Conservation (phyloP, 257 asterid species). For the Handroanthus guayacan region DNA sequence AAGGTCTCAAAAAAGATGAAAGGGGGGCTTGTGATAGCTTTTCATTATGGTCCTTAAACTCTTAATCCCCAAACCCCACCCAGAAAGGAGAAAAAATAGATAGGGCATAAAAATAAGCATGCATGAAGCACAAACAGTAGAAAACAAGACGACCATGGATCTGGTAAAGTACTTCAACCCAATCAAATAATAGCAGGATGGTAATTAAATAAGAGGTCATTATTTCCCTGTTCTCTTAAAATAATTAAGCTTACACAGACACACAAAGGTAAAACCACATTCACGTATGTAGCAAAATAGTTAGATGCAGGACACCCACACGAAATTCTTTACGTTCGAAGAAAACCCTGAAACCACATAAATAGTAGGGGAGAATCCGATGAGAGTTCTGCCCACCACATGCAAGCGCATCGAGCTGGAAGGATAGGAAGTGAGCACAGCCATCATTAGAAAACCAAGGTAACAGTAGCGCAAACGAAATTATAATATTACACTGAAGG, state of each 20-base stretch:
- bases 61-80: not conserved
- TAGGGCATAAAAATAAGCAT: not conserved
- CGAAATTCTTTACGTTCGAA: constrained; percentile 8
- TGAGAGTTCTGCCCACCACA: constrained; percentile 23
- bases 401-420: constrained; percentile 18
- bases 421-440: constrained; percentile 11
- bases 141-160: not conserved
- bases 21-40: not conserved
- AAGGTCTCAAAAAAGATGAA: not conserved
- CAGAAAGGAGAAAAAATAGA: not conserved
- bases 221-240: constrained; percentile 1
- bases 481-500: constrained; percentile 20
- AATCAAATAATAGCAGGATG: not conserved
- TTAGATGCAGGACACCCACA: not conserved
- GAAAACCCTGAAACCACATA: constrained; percentile 12
- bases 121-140: not conserved
- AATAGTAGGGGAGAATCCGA: constrained; percentile 18
- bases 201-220: not conserved
- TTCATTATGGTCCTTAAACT: too few relatives aligned
- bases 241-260: not conserved
- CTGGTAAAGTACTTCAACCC: not conserved
- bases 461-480: constrained; percentile 18
- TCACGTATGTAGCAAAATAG: constrained; percentile 5
- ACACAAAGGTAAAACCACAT: constrained; percentile 4
- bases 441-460: constrained; percentile 24